Conservation (phyloP, 2,329 filamentous ascomycete genomes). For the Penicillium vulpinum region DNA sequence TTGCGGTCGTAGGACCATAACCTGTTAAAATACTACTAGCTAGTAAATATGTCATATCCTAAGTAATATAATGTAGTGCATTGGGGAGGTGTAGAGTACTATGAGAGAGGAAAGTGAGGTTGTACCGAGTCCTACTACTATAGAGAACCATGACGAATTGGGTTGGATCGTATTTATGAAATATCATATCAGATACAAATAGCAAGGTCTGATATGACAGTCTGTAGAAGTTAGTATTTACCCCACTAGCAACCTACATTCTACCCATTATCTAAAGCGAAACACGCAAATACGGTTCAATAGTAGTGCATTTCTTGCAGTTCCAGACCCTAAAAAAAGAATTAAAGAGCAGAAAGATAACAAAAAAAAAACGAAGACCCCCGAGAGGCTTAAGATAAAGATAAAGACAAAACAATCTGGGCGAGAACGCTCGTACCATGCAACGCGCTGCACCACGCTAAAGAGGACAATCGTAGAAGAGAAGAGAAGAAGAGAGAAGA, state of each 20-base stretch:
- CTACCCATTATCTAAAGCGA: neutral
- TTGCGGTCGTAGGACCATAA: no score
- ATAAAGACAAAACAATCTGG: slow-evolving; percentile 13
- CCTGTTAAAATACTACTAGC: no score
- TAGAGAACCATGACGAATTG: neutral
- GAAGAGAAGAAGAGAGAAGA: neutral
- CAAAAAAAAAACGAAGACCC: slow-evolving; percentile 5
- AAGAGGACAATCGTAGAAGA: slow-evolving; percentile 16
- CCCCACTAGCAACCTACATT: neutral
- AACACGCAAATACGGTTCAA: neutral
- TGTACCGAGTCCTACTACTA: no score
- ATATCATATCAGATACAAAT: neutral
- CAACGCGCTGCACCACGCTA: slow-evolving; percentile 26
- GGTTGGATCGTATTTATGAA: neutral
- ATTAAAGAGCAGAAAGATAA: slow-evolving; percentile 19
- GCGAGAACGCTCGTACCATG: slow-evolving; percentile 22
- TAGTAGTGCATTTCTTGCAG: slow-evolving; percentile 1
- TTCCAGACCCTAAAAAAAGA: neutral
- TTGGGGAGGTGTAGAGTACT: no score
- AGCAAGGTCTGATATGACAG: neutral
- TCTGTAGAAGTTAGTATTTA: neutral
- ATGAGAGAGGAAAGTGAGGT: no score
- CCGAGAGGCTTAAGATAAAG: neutral
- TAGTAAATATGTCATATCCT: no score
- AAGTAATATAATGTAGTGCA: no score